Conservation (phyloP, 495 filamentous ascomycete species). For the Hyaloscypha bicolor region DNA sequence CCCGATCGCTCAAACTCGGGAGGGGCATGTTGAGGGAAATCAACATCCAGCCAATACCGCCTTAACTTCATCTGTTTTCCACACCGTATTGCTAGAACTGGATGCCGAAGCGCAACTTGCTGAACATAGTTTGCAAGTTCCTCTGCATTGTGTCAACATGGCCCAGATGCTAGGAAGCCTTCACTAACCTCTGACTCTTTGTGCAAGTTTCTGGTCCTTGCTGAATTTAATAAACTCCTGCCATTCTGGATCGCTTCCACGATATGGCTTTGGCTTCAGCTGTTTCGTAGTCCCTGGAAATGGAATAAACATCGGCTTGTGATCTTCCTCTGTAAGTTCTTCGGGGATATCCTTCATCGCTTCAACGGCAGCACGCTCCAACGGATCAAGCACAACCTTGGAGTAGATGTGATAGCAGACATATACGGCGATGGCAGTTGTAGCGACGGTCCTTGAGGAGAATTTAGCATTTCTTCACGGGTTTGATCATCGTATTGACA, state of each 20-base stretch:
- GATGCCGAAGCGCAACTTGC: constrained; percentile 35
- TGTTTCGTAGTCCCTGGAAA: constrained; percentile 31
- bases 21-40: constrained; percentile 61
- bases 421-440: constrained; percentile 11
- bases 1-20: constrained; percentile 62
- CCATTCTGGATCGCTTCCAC: constrained; percentile 34
- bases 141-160: constrained; percentile 38
- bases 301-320: constrained; percentile 27
- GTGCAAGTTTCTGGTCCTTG: constrained; percentile 26
- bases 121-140: constrained; percentile 54
- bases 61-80: constrained; percentile 52
- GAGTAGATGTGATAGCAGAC: constrained; percentile 3
- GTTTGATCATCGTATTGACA: neutral
- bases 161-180: neutral
- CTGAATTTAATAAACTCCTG: constrained; percentile 33
- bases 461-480: neutral
- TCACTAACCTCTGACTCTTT: constrained; percentile 26
- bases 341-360: constrained; percentile 8
- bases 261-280: constrained; percentile 24
- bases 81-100: constrained; percentile 41
- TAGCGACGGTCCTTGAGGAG: constrained; percentile 6
- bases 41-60: constrained; percentile 60
- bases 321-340: constrained; percentile 20
- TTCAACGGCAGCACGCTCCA: constrained; percentile 12
- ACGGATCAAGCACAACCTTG: constrained; percentile 15